These are phyloP conservation scores for Begonia fuchsioides DNA, from an alignment of 306 rosid genomes.

Conservation along the genomic window DNA sequence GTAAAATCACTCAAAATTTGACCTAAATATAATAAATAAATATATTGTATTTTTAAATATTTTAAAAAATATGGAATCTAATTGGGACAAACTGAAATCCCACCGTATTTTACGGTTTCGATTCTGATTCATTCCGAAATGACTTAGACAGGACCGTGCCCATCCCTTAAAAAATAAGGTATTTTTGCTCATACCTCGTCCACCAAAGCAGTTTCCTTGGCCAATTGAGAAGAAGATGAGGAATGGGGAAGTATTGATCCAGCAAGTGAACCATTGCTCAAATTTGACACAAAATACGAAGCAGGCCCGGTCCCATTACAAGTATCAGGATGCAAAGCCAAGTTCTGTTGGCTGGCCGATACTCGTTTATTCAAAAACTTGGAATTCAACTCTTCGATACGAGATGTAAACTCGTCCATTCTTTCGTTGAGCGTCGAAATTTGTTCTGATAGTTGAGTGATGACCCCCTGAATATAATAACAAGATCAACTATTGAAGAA, in stretches of 20 bases:
- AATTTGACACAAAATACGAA: constrained; percentile 52
- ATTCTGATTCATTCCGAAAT: too few species aligned
- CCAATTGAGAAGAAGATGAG: constrained; percentile 68
- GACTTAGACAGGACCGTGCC: too few species aligned
- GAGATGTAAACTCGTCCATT: constrained; percentile 92
- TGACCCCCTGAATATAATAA: constrained; percentile 42
- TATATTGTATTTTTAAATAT: too few species aligned
- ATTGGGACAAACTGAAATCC: too few species aligned
- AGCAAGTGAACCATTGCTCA: constrained; percentile 63
- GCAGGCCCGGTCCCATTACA: constrained; percentile 74
- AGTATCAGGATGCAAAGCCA: constrained; percentile 61
- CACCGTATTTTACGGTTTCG: too few species aligned
- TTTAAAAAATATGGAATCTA: too few species aligned
- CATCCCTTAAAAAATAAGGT: too few species aligned
- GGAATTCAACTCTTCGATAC: constrained; percentile 77
- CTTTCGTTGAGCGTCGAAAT: constrained; percentile 88
- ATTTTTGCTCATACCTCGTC: constrained; percentile 59
- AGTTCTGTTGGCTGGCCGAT: constrained; percentile 77
- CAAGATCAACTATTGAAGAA: background rate
- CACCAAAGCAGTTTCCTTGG: constrained; percentile 57
- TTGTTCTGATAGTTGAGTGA: constrained; percentile 92
- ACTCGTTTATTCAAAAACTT: constrained; percentile 34
- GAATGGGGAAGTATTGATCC: constrained; percentile 67
- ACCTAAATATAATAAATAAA: too few species aligned
- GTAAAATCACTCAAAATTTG: too few species aligned